A percentile compares a stretch with the other conserved stretches of the same genome.
Evolutionary conservation across 495 filamentous ascomycete genomes (phyloP).

Genomic region (Bacidia gigantensis): DNA sequence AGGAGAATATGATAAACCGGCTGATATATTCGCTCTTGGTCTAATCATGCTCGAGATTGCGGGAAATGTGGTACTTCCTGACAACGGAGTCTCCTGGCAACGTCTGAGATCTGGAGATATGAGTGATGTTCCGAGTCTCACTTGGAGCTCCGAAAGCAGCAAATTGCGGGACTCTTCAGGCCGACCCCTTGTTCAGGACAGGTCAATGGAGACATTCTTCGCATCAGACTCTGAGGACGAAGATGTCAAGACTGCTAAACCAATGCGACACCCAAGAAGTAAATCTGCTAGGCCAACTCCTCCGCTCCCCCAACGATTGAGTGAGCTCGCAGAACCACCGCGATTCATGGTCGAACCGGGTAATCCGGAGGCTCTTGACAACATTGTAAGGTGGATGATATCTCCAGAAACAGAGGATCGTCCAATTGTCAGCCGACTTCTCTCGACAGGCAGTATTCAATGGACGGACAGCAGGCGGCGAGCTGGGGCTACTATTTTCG

Average conservation of each 20-base stretch:
- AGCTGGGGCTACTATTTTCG: constrained; percentile 79
- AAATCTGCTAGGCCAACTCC: constrained; percentile 13
- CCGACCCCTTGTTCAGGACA: constrained; percentile 38
- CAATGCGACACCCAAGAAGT: constrained; percentile 13
- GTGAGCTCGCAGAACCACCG: constrained; percentile 65
- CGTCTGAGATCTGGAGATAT: constrained; percentile 75
- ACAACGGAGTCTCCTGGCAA: constrained; percentile 83
- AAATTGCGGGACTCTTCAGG: constrained; percentile 62
- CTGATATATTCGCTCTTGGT: constrained; percentile 86
- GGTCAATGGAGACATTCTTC: constrained; percentile 39
- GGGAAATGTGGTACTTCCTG: constrained; percentile 78
- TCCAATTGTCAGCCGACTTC: constrained; percentile 58
- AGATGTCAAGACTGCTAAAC: constrained; percentile 21
- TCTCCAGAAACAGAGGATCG: constrained; percentile 56
- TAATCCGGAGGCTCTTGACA: constrained; percentile 61
- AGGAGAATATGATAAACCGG: constrained; percentile 74
- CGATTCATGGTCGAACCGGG: constrained; percentile 66
- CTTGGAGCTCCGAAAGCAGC: constrained; percentile 55
- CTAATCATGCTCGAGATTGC: constrained; percentile 89
- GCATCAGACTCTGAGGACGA: constrained; percentile 36
- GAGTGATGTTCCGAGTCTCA: constrained; percentile 71
- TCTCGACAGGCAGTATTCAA: constrained; percentile 49
- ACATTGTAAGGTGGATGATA: constrained; percentile 82
- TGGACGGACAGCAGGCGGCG: constrained; percentile 65
- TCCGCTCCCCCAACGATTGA: constrained; percentile 30